phyloP scores from a whole-genome alignment of 345 rosid species.

The Chamaenerion angustifolium region DNA sequence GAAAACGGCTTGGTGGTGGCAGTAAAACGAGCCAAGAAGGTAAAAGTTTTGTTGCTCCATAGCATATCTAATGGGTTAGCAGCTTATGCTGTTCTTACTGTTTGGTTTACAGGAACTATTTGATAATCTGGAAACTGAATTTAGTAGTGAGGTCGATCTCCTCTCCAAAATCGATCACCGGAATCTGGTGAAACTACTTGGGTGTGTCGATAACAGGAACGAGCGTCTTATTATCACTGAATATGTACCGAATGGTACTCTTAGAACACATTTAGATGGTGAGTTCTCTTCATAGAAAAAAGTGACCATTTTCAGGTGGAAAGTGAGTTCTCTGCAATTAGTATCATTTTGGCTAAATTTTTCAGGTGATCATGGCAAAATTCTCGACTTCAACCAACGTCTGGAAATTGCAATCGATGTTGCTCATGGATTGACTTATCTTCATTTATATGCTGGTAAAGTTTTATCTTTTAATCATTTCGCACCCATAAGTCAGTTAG shows the following conservation, averaged over 20 bases:
- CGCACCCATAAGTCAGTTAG: no score
- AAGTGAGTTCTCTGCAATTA: not conserved
- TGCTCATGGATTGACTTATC: constrained; percentile 90
- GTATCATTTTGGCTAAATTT: not conserved
- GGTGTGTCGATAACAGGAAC: constrained; percentile 65
- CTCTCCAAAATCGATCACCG: constrained; percentile 86
- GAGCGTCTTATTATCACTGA: constrained; percentile 93
- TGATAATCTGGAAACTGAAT: constrained; percentile 54
- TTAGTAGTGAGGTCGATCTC: constrained; percentile 90
- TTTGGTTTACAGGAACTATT: constrained; percentile 55
- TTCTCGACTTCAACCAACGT: constrained; percentile 79
- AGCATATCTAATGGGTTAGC: not conserved
- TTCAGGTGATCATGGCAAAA: constrained; percentile 53
- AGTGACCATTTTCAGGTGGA: not conserved
- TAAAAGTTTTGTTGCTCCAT: constrained; percentile 8
- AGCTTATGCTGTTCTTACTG: no score
- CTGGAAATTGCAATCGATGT: constrained; percentile 87
- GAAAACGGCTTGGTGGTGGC: constrained; percentile 71
- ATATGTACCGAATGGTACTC: constrained; percentile 81
- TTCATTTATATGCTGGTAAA: constrained; percentile 84
- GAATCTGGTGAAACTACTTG: constrained; percentile 78
- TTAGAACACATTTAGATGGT: constrained; percentile 95
- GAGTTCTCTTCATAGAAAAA: constrained; percentile 14
- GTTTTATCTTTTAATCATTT: no score
- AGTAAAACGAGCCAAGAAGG: constrained; percentile 95